Conservation (phyloP, 371 early-diverging fungal species). For the Mortierella sp. region DNA sequence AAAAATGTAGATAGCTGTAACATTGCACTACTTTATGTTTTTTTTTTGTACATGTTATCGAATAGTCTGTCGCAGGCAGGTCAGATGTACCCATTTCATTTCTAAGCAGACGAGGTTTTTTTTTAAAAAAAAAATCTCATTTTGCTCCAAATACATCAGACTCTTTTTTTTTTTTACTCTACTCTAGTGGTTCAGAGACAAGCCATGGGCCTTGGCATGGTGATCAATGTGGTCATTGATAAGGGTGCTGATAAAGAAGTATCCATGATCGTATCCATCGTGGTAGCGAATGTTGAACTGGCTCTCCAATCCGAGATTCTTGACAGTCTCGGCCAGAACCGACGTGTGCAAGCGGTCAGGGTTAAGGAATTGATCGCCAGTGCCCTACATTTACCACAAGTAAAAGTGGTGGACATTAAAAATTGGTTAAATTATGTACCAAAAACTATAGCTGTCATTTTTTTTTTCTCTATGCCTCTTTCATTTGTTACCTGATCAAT, state of each 20-base stretch:
- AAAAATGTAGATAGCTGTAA: no score
- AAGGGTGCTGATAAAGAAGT: constrained; percentile 86
- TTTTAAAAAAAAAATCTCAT: no score
- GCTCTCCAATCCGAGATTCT: constrained; percentile 57
- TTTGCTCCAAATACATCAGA: not conserved
- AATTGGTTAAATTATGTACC: not conserved
- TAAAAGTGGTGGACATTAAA: not conserved
- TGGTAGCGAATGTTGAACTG: constrained; percentile 76
- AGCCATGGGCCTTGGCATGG: constrained; percentile 70
- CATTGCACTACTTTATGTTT: no score
- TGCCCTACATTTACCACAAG: constrained; percentile 64
- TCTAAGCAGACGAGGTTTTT: no score
- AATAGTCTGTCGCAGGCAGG: no score
- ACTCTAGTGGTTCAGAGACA: constrained; percentile 3
- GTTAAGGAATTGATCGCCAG: constrained; percentile 77
- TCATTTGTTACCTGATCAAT: constrained; percentile 59
- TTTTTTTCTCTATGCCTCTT: not conserved
- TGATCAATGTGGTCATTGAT: constrained; percentile 83
- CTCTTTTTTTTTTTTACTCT: not conserved
- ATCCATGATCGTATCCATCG: constrained; percentile 89
- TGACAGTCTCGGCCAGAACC: constrained; percentile 63
- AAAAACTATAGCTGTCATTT: not conserved
- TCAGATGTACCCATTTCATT: no score
- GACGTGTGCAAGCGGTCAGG: constrained; percentile 72
- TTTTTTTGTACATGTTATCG: no score